A percentile compares a stretch with the other conserved stretches of the same genome.
phyloP scores from a whole-genome alignment of 495 filamentous ascomycete genomes.

The Astrothelium subdiscretum region DNA sequence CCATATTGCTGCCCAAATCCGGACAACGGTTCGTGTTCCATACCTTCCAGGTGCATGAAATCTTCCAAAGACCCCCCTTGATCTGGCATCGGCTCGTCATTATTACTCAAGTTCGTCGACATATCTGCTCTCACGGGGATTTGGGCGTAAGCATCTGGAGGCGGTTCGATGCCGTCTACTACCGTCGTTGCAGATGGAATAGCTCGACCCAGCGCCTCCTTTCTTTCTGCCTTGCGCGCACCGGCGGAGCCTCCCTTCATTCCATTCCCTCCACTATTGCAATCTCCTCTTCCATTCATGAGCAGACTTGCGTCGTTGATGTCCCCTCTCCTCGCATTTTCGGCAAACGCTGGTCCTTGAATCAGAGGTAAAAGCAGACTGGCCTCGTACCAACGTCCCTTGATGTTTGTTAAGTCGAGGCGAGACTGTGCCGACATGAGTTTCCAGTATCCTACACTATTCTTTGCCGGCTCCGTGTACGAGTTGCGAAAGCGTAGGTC shows the following conservation, averaged over 20 bases:
- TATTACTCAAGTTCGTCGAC: neutral
- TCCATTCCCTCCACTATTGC: conserved; percentile 7
- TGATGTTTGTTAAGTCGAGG: conserved; percentile 39
- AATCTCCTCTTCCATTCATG: conserved; percentile 40
- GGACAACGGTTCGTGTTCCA: conserved; percentile 6
- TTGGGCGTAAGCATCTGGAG: conserved; percentile 11
- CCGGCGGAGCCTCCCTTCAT: conserved; percentile 13
- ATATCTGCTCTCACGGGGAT: conserved; percentile 1
- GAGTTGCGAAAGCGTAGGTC: conserved; percentile 38
- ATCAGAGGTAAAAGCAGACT: conserved; percentile 40
- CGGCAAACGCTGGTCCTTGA: conserved; percentile 28
- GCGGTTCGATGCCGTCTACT: conserved; percentile 21
- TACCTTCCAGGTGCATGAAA: conserved; percentile 18
- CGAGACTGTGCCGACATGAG: conserved; percentile 24
- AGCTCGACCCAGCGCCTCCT: conserved; percentile 34
- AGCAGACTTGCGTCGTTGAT: conserved; percentile 33
- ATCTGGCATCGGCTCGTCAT: neutral
- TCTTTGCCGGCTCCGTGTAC: conserved; percentile 27
- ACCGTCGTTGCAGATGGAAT: conserved; percentile 32
- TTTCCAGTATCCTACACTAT: conserved; percentile 34
- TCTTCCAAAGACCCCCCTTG: conserved; percentile 10
- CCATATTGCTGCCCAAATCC: conserved; percentile 21
- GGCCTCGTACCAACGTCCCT: conserved; percentile 54
- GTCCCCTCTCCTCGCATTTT: conserved; percentile 28
- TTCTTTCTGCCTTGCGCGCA: conserved; percentile 23